Conservation (phyloP, 768 basidiomycete species). For the Hydnomerulius pinastri region DNA sequence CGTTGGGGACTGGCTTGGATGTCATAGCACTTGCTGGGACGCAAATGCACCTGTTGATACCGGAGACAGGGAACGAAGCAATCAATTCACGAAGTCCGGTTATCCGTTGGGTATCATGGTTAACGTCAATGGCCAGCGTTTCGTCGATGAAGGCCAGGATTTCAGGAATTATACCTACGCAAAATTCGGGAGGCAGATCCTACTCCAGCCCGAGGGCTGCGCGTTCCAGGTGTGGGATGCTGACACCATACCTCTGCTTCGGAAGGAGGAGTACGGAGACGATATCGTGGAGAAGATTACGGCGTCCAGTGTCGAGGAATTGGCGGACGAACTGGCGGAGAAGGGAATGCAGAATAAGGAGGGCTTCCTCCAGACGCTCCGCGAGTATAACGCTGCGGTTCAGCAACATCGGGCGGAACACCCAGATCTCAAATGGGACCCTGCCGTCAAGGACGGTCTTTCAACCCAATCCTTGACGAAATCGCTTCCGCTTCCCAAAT, state of each 20-base stretch:
- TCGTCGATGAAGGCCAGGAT: conserved; percentile 74
- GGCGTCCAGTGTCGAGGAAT: conserved; percentile 46
- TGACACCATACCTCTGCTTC: conserved; percentile 42
- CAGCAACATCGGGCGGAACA: conserved; percentile 37
- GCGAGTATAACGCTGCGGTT: conserved; percentile 53
- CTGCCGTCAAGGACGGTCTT: conserved; percentile 62
- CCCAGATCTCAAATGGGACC: conserved; percentile 51
- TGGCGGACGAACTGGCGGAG: conserved; percentile 47
- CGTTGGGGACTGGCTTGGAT: conserved; percentile 69
- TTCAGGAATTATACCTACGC: conserved; percentile 76
- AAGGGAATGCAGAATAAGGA: conserved; percentile 48
- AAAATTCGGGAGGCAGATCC: conserved; percentile 61
- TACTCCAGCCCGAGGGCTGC: conserved; percentile 55
- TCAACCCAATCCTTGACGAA: conserved; percentile 46
- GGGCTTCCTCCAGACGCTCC: conserved; percentile 47
- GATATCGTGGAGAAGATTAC: conserved; percentile 57
- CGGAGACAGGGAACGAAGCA: conserved; percentile 60
- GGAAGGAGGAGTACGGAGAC: conserved; percentile 69
- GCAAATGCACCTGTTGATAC: conserved; percentile 52
- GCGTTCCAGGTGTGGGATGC: conserved; percentile 71
- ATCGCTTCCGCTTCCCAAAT: conserved; percentile 51
- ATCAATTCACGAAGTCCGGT: conserved; percentile 74
- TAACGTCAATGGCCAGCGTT: conserved; percentile 56
- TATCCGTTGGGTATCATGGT: conserved; percentile 75
- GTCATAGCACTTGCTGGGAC: conserved; percentile 75